Conservation (phyloP, 106 monocot species). For the Xerophyta viscosa region DNA sequence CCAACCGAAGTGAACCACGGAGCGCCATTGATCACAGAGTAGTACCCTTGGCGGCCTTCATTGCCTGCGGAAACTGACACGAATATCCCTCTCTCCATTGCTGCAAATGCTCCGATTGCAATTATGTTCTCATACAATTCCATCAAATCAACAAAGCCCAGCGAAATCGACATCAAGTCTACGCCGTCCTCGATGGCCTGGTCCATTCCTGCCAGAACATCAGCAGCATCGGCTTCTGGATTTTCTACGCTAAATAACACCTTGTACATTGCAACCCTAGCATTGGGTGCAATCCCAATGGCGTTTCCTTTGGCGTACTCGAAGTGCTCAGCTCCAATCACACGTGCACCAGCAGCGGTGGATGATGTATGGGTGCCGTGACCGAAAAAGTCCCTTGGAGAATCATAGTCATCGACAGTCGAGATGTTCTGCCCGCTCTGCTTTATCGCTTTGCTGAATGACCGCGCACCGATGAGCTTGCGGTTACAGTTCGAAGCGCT, state of each 20-base stretch:
- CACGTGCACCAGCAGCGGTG: constrained; percentile 41
- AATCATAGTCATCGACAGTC: constrained; percentile 7
- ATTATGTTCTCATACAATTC: constrained; percentile 14
- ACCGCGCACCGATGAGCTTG: constrained; percentile 49
- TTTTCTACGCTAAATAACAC: constrained; percentile 15
- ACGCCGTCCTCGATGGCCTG: constrained; percentile 36
- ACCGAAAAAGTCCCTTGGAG: constrained; percentile 40
- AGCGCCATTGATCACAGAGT: constrained; percentile 18
- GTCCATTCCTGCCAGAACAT: constrained; percentile 40
- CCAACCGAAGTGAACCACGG: constrained; percentile 37
- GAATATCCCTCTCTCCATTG: constrained; percentile 35
- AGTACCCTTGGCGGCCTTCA: constrained; percentile 11
- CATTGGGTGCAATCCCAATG: constrained; percentile 49
- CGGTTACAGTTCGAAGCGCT: constrained; percentile 30
- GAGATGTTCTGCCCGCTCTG: too few relatives aligned
- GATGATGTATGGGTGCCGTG: constrained; percentile 72
- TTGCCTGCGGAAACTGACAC: constrained; percentile 25
- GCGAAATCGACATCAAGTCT: constrained; percentile 26
- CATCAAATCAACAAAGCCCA: constrained; percentile 1
- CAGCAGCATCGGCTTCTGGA: constrained; percentile 6
- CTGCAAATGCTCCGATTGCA: constrained; percentile 35
- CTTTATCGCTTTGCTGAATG: constrained; percentile 26
- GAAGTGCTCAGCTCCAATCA: constrained; percentile 19
- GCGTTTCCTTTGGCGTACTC: constrained; percentile 46
- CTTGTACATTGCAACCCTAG: constrained; percentile 57